Percentiles rank a stretch among this genome's conserved stretches.
Evolutionary conservation across 805 yeast species (phyloP).

Genomic region (Sugiyamaella smithiae): DNA sequence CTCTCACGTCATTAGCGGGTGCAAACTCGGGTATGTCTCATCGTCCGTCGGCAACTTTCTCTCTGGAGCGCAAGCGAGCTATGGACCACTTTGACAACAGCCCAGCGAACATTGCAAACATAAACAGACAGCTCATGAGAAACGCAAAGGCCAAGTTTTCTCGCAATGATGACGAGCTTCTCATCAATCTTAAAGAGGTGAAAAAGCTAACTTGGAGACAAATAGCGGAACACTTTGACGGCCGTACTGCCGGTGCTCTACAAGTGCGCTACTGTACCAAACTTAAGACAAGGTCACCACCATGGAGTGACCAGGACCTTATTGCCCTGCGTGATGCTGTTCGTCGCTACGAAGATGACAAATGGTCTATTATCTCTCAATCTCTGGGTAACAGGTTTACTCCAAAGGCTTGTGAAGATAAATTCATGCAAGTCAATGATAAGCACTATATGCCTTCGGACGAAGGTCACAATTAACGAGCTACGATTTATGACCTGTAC

Average conservation of each 20-base stretch:
- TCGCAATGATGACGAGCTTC: conserved; percentile 28
- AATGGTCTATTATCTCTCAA: conserved; percentile 25
- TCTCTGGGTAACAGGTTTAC: conserved; percentile 24
- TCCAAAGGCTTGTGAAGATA: conserved; percentile 20
- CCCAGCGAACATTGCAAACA: neutral
- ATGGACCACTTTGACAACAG: neutral
- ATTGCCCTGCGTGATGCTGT: conserved; percentile 20
- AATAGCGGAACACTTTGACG: conserved; percentile 66
- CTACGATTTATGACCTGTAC: neutral
- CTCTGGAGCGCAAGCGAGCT: neutral
- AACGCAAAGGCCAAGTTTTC: conserved; percentile 29
- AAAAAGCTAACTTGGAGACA: conserved; percentile 81
- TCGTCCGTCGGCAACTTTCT: neutral
- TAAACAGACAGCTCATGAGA: neutral
- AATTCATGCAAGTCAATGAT: conserved; percentile 9
- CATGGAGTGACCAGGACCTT: conserved; percentile 24
- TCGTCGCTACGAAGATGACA: conserved; percentile 24
- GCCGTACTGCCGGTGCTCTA: conserved; percentile 79
- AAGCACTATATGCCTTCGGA: neutral
- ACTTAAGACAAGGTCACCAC: conserved; percentile 21
- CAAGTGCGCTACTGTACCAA: conserved; percentile 48
- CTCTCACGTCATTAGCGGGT: neutral
- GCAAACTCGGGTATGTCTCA: neutral
- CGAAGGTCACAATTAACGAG: conserved; percentile 1
- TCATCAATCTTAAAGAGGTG: conserved; percentile 55